These are phyloP conservation scores for Marasmius fiardii DNA, from an alignment of 1,284 basidiomycete species.

Conservation along the genomic window DNA sequence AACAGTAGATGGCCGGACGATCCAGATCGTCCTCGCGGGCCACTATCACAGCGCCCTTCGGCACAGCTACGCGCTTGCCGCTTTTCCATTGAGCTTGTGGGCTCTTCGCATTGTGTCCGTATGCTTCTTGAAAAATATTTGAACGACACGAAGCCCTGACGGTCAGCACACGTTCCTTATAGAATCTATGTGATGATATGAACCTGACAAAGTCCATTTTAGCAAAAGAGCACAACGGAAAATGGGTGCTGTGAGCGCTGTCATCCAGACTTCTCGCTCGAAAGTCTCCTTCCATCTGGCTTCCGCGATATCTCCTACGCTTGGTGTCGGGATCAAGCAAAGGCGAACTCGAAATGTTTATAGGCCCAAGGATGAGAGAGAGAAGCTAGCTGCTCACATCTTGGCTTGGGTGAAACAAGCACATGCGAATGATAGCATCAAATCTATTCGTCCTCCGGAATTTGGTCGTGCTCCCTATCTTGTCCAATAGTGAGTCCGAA, in stretches of 20 bases:
- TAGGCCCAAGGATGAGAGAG: not conserved
- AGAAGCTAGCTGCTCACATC: not conserved
- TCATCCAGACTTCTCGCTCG: not conserved
- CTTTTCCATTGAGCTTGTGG: not conserved
- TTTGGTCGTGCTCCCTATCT: too few species aligned
- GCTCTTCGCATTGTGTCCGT: not conserved
- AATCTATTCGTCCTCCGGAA: not conserved
- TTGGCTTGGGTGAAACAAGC: not conserved
- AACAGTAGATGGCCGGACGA: not conserved
- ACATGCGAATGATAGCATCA: not conserved
- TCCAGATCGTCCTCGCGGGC: not conserved
- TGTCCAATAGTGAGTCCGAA: not conserved
- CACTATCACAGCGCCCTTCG: not conserved
- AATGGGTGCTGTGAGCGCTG: not conserved
- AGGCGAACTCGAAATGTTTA: not conserved
- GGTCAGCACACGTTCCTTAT: not conserved
- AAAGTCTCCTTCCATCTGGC: not conserved
- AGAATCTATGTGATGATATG: not conserved
- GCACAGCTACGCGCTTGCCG: not conserved
- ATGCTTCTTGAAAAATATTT: not conserved
- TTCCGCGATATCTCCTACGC: not conserved
- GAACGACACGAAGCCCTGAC: not conserved
- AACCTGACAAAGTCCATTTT: not conserved
- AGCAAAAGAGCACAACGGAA: not conserved
- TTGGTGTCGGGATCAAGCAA: not conserved